Conservation (phyloP, 2,329 filamentous ascomycete genomes). For the Sporothrix brasiliensis region DNA sequence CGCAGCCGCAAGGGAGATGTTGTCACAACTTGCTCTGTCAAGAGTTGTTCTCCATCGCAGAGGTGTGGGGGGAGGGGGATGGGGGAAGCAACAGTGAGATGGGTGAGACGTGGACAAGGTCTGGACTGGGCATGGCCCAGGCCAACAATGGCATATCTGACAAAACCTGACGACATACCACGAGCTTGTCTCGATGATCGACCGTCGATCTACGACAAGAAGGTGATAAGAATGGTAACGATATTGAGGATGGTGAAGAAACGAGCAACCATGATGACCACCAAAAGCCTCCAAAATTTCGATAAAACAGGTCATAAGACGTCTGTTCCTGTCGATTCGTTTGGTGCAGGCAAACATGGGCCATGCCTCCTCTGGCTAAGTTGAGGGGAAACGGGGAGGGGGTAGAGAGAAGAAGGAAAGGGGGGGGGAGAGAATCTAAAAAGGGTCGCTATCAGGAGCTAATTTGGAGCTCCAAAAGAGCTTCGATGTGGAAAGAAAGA, state of each 20-base stretch:
- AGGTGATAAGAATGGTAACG: too few relatives aligned
- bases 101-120: too few relatives aligned
- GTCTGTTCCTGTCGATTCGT: not conserved
- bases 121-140: too few relatives aligned
- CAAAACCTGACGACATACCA: too few relatives aligned
- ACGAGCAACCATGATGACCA: not conserved
- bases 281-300: not conserved
- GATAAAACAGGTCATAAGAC: not conserved
- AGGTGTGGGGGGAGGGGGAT: too few relatives aligned
- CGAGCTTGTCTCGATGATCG: not conserved
- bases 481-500: not conserved
- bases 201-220: not conserved
- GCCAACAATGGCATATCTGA: too few relatives aligned
- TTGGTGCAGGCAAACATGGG: not conserved
- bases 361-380: slow-evolving; percentile 3
- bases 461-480: not conserved
- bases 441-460: not conserved
- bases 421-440: not conserved
- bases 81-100: too few relatives aligned
- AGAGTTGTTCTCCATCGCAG: too few relatives aligned
- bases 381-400: slow-evolving; percentile 6
- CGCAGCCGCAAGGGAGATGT: too few relatives aligned
- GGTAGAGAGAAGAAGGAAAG: not conserved
- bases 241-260: not conserved
- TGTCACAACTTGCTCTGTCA: too few relatives aligned